phyloP scores from a whole-genome alignment of 768 basidiomycete species.

The Naematelia aurantialba region DNA sequence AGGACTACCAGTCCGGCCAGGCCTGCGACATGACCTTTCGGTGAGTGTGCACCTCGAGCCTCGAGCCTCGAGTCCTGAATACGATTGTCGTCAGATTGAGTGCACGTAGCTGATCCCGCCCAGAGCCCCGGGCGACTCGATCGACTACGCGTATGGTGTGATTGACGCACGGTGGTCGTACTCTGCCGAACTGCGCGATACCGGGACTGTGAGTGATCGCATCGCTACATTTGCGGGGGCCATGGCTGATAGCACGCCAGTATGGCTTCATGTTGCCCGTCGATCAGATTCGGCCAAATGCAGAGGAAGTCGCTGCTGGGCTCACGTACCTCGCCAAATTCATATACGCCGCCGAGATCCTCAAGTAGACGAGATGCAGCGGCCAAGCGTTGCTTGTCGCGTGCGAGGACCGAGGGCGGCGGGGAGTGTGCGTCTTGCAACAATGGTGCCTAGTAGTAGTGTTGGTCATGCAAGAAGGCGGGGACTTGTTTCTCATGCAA shows the following conservation, averaged over 20 bases:
- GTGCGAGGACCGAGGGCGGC: too few species aligned
- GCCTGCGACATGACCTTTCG: conserved; percentile 50
- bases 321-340: conserved; percentile 67
- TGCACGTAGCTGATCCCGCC: conserved; percentile 24
- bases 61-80: too few species aligned
- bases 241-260: conserved; percentile 48
- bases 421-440: too few species aligned
- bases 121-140: conserved; percentile 61
- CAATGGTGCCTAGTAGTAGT: too few species aligned
- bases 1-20: conserved; percentile 57
- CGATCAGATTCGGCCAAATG: conserved; percentile 69
- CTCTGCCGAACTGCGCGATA: conserved; percentile 65
- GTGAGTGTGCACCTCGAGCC: too few species aligned
- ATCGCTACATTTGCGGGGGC: background rate
- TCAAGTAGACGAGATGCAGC: conserved; percentile 4
- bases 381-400: too few species aligned
- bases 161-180: conserved; percentile 63
- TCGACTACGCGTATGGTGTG: conserved; percentile 64
- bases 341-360: conserved; percentile 54
- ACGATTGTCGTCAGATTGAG: too few species aligned
- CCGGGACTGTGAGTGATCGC: conserved; percentile 59
- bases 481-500: too few species aligned
- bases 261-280: conserved; percentile 74
- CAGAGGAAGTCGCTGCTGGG: conserved; percentile 69
- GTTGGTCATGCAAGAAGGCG: too few species aligned